phyloP scores from a whole-genome alignment of 1,284 basidiomycete genomes.

The Cryptococcus amylolentus region DNA sequence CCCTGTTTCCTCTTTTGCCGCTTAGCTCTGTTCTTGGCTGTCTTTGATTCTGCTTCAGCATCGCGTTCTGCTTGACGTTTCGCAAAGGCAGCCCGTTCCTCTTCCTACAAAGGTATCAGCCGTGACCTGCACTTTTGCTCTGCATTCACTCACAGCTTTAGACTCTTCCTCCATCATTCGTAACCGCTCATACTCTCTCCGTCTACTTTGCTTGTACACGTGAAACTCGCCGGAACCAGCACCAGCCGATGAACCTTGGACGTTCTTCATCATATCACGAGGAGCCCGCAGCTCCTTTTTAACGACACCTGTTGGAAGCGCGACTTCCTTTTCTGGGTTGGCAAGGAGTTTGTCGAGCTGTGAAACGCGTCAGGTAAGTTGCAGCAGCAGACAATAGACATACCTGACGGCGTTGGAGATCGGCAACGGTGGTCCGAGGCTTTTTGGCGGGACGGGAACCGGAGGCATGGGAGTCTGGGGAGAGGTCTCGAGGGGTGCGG shows the following conservation, averaged over 20 bases:
- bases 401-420: slow-evolving; percentile 16
- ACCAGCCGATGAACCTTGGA: slow-evolving; percentile 85
- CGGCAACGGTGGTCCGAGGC: slow-evolving; percentile 7
- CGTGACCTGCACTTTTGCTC: neutral
- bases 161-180: slow-evolving; percentile 83
- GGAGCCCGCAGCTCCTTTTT: slow-evolving; percentile 66
- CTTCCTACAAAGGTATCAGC: slow-evolving; percentile 56
- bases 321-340: slow-evolving; percentile 75
- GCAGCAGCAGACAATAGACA: neutral
- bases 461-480: neutral
- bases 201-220: slow-evolving; percentile 92
- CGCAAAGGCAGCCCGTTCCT: slow-evolving; percentile 63
- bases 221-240: slow-evolving; percentile 93
- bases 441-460: slow-evolving; percentile 7
- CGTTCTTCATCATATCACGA: slow-evolving; percentile 97
- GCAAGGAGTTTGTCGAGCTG: slow-evolving; percentile 82
- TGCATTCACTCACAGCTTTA: slow-evolving; percentile 60
- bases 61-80: slow-evolving; percentile 63
- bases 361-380: neutral
- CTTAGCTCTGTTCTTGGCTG: slow-evolving; percentile 86
- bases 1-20: slow-evolving; percentile 81
- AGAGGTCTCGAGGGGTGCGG: slow-evolving; percentile 1
- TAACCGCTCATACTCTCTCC: slow-evolving; percentile 91
- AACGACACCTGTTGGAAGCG: slow-evolving; percentile 63
- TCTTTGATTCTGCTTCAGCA: slow-evolving; percentile 71